phyloP scores from a whole-genome alignment of 2,329 filamentous ascomycete species.

The Hymenoscyphus albidus region DNA sequence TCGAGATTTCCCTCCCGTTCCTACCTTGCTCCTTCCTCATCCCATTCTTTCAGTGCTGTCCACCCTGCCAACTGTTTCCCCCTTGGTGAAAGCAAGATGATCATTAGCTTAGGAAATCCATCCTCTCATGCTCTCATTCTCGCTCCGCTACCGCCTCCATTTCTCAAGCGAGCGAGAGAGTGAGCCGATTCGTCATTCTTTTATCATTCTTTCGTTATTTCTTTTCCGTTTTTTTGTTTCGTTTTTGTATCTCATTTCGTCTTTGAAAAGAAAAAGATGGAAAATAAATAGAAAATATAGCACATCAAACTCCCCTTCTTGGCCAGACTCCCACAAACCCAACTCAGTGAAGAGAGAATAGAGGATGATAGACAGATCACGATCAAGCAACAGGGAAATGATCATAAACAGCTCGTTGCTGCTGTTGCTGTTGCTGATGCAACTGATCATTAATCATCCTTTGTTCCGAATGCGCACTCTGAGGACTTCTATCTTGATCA shows the following conservation, averaged over 20 bases:
- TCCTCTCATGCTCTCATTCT: neutral
- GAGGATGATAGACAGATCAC: neutral
- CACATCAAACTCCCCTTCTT: neutral
- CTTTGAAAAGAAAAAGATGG: neutral
- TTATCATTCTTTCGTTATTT: neutral
- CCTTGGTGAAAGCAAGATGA: neutral
- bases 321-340: neutral
- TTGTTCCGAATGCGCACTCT: constrained; percentile 1
- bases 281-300: neutral
- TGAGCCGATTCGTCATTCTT: neutral
- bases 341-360: too few species aligned
- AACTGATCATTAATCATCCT: constrained; percentile 6
- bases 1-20: neutral
- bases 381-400: neutral
- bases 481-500: neutral
- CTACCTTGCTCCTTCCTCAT: neutral
- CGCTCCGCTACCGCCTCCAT: neutral
- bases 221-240: neutral
- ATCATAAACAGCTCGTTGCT: neutral
- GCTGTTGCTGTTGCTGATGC: neutral
- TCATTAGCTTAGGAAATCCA: neutral
- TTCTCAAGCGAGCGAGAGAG: neutral
- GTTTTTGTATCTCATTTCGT: neutral
- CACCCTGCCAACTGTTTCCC: neutral
- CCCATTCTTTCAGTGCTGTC: neutral